A percentile compares a stretch with the other conserved stretches of the same genome.
These are phyloP conservation scores for Spathaspora arborariae DNA, from an alignment of 805 yeast genomes.

Conservation along the genomic window DNA sequence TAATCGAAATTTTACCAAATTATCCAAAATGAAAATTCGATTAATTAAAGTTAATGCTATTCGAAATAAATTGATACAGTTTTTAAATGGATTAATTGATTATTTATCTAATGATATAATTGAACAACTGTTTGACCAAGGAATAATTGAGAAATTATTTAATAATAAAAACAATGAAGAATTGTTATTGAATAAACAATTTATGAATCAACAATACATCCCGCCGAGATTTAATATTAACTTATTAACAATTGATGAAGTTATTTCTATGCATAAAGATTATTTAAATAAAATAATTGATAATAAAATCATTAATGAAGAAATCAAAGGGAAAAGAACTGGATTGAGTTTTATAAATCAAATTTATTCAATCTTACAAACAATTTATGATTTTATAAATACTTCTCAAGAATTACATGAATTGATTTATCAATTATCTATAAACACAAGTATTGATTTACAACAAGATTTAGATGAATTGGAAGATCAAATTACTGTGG, in stretches of 20 bases:
- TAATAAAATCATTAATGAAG: slow-evolving; percentile 29
- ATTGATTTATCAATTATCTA: slow-evolving; percentile 24
- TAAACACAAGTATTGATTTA: slow-evolving; percentile 9
- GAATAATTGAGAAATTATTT: slow-evolving; percentile 13
- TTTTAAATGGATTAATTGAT: slow-evolving; percentile 36
- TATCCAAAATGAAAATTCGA: slow-evolving; percentile 9
- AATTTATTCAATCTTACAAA: slow-evolving; percentile 29
- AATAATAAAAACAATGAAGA: slow-evolving; percentile 5
- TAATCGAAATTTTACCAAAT: slow-evolving; percentile 22
- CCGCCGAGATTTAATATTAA: slow-evolving; percentile 13
- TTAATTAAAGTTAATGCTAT: slow-evolving; percentile 24
- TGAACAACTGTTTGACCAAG: slow-evolving; percentile 32
- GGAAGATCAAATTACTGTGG: slow-evolving; percentile 26
- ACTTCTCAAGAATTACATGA: slow-evolving; percentile 32
- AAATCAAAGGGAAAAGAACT: slow-evolving; percentile 25
- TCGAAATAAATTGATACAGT: slow-evolving; percentile 37
- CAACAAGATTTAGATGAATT: slow-evolving; percentile 12
- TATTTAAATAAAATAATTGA: slow-evolving; percentile 26
- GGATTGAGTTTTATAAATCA: slow-evolving; percentile 28
- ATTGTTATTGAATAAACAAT: slow-evolving; percentile 2
- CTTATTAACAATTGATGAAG: slow-evolving; percentile 47
- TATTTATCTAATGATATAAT: slow-evolving; percentile 46
- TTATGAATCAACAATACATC: background rate
- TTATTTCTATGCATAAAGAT: slow-evolving; percentile 33
- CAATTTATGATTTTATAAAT: slow-evolving; percentile 28